Conservation (phyloP, 78 protist species). For the Emiliania huxleyi region DNA sequence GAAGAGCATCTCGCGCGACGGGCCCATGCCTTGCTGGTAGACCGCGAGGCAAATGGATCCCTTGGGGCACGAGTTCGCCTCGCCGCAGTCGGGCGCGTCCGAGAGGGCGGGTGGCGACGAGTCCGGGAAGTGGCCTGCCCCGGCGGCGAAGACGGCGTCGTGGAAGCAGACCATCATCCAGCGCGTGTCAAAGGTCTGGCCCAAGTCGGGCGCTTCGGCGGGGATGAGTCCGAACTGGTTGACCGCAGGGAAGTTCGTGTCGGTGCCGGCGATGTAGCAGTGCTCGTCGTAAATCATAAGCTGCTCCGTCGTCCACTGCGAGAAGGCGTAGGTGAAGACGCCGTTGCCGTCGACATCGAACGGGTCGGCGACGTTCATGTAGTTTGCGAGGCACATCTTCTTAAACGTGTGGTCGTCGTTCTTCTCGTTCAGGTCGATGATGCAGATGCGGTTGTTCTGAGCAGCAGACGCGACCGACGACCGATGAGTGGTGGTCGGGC, state of each 20-base stretch:
- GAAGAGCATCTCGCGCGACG: background rate
- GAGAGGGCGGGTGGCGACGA: background rate
- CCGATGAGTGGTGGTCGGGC: too few species aligned
- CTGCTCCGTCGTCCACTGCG: constrained; percentile 14
- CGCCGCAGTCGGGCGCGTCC: background rate
- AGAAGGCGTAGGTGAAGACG: background rate
- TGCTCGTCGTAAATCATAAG: background rate
- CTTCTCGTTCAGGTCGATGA: background rate
- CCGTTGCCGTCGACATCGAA: background rate
- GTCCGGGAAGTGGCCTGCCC: background rate
- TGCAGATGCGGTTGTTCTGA: background rate
- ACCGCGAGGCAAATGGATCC: background rate
- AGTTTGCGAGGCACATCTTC: background rate
- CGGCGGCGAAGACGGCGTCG: background rate
- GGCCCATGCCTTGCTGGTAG: background rate
- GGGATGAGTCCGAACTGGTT: background rate
- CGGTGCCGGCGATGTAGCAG: background rate
- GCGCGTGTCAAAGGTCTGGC: background rate
- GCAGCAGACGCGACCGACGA: too few species aligned
- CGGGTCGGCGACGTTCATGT: background rate
- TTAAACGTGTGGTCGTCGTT: background rate
- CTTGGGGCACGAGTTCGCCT: background rate
- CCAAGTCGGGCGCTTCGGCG: background rate
- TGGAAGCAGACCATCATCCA: background rate
- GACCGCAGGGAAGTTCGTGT: background rate